A percentile compares a stretch with the other conserved stretches of the same genome.
phyloP scores from a whole-genome alignment of 495 filamentous ascomycete species.

The Trichoderma reesei region DNA sequence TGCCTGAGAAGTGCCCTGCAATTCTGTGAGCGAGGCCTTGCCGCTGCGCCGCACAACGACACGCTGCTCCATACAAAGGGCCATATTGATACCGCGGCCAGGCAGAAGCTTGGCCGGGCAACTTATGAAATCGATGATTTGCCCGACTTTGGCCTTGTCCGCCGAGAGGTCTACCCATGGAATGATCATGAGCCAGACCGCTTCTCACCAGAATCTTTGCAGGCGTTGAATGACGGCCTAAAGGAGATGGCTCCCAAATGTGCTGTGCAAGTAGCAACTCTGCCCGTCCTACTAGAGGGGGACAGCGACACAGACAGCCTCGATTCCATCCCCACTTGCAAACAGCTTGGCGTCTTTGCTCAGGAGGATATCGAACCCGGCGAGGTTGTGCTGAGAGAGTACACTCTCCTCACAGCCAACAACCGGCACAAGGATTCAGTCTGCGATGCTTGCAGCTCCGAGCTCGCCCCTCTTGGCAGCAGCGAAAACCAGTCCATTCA shows the following conservation, averaged over 20 bases:
- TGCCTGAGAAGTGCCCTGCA: conserved; percentile 60
- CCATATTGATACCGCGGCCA: conserved; percentile 39
- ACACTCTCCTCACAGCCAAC: conserved; percentile 71
- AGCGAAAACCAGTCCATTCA: conserved; percentile 36
- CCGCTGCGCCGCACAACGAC: conserved; percentile 29
- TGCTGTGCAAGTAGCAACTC: conserved; percentile 58
- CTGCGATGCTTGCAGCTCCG: conserved; percentile 76
- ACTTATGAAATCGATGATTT: conserved; percentile 41
- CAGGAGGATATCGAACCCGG: conserved; percentile 67
- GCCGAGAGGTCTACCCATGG: conserved; percentile 90
- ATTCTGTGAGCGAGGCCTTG: conserved; percentile 49
- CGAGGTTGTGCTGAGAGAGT: conserved; percentile 70
- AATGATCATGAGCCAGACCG: conserved; percentile 83
- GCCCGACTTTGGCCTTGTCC: conserved; percentile 65
- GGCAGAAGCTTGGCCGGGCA: conserved; percentile 33
- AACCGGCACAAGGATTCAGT: conserved; percentile 68
- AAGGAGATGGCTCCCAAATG: conserved; percentile 55
- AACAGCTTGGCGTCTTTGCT: conserved; percentile 83
- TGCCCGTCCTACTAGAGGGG: conserved; percentile 56
- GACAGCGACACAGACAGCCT: conserved; percentile 31
- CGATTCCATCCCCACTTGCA: conserved; percentile 43
- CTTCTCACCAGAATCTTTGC: conserved; percentile 56
- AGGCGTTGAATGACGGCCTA: conserved; percentile 57
- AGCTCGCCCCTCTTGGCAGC: conserved; percentile 52
- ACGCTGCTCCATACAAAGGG: conserved; percentile 37